These are phyloP conservation scores for Lenwebbia sp. DNA, from an alignment of 345 rosid genomes.

Conservation along the genomic window DNA sequence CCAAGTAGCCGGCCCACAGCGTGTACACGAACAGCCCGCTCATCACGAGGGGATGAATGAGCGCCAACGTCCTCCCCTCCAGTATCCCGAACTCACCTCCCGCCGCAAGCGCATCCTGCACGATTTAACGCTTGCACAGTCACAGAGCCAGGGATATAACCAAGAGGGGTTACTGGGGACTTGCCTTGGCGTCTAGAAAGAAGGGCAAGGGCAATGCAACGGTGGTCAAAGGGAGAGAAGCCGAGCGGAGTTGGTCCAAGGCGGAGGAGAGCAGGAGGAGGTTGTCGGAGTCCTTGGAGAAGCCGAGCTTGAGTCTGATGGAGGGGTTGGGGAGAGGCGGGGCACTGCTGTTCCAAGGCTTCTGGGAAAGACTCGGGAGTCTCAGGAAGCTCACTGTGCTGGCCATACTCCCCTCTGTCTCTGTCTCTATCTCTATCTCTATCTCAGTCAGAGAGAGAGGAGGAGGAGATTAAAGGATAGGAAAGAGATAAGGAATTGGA, in stretches of 20 bases:
- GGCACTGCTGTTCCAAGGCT: not conserved
- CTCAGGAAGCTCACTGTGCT: conserved; percentile 53
- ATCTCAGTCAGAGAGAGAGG: not conserved
- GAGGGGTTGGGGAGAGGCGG: not conserved
- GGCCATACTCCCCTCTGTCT: conserved; percentile 38
- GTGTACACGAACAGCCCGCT: conserved; percentile 51
- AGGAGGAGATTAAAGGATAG: not conserved
- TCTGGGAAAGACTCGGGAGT: conserved; percentile 23
- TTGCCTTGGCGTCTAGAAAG: conserved; percentile 54
- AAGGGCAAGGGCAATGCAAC: conserved; percentile 56
- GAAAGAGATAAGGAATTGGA: not conserved
- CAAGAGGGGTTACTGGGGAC: not conserved
- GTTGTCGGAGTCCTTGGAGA: not conserved
- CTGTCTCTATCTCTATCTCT: not conserved
- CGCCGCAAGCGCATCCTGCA: conserved; percentile 73
- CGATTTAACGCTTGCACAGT: not conserved
- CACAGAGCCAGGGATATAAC: not conserved
- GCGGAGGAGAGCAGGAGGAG: conserved; percentile 9
- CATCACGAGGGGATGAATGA: conserved; percentile 66
- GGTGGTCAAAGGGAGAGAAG: conserved; percentile 50
- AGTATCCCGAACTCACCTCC: conserved; percentile 73
- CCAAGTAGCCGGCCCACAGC: conserved; percentile 68
- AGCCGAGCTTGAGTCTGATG: not conserved
- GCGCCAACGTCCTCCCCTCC: conserved; percentile 76
- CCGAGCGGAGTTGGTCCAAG: conserved; percentile 19